These are phyloP conservation scores for Aspergillus calidoustus DNA, from an alignment of 2,329 filamentous ascomycete species.

Conservation along the genomic window DNA sequence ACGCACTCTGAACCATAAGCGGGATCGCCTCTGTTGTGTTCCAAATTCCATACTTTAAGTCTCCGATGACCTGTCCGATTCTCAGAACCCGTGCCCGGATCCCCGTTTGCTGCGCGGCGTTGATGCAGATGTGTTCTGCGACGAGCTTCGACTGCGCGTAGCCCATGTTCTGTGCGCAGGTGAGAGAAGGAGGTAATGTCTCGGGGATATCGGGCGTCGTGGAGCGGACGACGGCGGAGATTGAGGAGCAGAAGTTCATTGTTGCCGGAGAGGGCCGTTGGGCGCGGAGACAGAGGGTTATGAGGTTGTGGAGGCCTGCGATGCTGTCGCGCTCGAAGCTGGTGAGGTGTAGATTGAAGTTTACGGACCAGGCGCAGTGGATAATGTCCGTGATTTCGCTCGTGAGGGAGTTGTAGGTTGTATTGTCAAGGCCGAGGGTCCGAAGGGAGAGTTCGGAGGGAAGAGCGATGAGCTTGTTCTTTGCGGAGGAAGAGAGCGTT, in stretches of 20 bases:
- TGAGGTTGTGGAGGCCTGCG: constrained; percentile 51
- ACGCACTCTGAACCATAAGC: constrained; percentile 54
- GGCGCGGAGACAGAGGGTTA: constrained; percentile 42
- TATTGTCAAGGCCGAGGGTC: constrained; percentile 53
- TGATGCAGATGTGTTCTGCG: constrained; percentile 37
- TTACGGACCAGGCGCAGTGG: constrained; percentile 69
- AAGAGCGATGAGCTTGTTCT: constrained; percentile 52
- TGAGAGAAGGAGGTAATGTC: constrained; percentile 23
- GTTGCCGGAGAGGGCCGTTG: constrained; percentile 38
- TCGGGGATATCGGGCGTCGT: constrained; percentile 30
- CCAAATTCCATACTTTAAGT: constrained; percentile 31
- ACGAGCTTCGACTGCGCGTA: constrained; percentile 48
- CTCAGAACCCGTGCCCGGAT: constrained; percentile 35
- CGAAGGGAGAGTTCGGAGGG: constrained; percentile 53
- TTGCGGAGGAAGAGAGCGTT: constrained; percentile 23
- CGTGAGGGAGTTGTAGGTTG: constrained; percentile 48
- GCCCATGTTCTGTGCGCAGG: constrained; percentile 47
- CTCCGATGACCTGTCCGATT: constrained; percentile 42
- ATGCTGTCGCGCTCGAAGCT: constrained; percentile 62
- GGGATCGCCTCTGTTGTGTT: constrained; percentile 51
- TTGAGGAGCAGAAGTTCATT: constrained; percentile 58
- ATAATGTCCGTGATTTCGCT: constrained; percentile 57
- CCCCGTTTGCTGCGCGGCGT: constrained; percentile 25
- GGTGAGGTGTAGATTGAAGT: constrained; percentile 62
- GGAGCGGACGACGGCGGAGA: constrained; percentile 48